Conservation (phyloP, 2,329 filamentous ascomycete genomes). For the Capronia americana region DNA sequence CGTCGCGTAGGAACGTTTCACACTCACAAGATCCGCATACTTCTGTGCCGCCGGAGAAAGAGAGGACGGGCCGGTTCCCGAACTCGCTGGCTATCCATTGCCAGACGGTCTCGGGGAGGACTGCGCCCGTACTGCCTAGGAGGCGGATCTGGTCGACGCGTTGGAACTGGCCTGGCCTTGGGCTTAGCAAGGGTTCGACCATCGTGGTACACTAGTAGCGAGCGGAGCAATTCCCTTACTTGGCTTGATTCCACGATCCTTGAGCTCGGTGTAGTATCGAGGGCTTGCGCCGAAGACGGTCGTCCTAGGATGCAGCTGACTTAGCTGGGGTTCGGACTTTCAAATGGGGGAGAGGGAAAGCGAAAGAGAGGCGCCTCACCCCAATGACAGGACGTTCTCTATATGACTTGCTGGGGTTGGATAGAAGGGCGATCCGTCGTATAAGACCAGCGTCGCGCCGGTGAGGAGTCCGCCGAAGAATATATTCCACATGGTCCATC, state of each 20-base stretch:
- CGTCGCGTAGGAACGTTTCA: too few relatives aligned
- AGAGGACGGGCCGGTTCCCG: conserved; percentile 27
- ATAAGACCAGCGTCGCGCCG: conserved; percentile 66
- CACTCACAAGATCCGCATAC: conserved; percentile 39
- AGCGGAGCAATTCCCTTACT: background rate
- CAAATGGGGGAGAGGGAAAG: background rate
- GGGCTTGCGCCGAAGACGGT: conserved; percentile 26
- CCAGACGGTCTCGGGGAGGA: conserved; percentile 13
- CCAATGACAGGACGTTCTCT: conserved; percentile 43
- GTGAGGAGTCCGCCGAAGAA: conserved; percentile 63
- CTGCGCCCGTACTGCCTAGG: conserved; percentile 24
- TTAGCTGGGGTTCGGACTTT: background rate
- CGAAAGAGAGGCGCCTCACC: background rate
- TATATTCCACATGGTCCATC: conserved; percentile 54
- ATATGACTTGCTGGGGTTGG: conserved; percentile 43
- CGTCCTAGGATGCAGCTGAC: background rate
- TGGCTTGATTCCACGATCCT: conserved; percentile 20
- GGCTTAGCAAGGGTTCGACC: too few relatives aligned
- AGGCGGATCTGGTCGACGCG: conserved; percentile 7
- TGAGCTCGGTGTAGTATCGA: conserved; percentile 23
- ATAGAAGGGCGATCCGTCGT: conserved; percentile 13
- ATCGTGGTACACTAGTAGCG: background rate
- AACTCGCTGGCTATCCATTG: conserved; percentile 24
- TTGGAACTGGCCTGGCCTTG: too few relatives aligned
- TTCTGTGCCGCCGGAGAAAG: conserved; percentile 43